Base-by-base conservation (phyloP, 345 rosid genomes). In the Hirschfeldia incana region DNA sequence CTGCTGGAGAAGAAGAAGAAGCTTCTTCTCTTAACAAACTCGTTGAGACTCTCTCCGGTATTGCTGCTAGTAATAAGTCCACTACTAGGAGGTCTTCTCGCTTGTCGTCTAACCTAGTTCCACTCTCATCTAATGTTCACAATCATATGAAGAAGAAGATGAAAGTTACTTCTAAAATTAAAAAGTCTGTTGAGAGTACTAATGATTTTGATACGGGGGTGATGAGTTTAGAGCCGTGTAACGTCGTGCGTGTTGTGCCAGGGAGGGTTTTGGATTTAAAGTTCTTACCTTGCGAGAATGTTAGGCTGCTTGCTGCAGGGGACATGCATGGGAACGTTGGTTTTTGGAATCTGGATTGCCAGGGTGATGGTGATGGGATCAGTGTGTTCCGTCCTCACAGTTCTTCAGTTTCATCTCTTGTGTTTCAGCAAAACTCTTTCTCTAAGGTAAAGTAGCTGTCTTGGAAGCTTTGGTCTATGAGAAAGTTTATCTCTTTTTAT, bases 291-390 rank as follows among this genome's bases (percentile, higher is more conserved):
- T 70, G 85, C 42, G 75, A 66, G 44, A 76, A 83, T 83, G 64
- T 84, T 80, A 92, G 84, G 65, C 86, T 94, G 89, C 55, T 92
- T 84, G 88, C 83, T 15, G 95, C 86, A 0, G 98, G 98, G 42
- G 89, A 84, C 72, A 86, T 86, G 76, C 51, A 33, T 53, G 98
- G 98, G 29, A 73, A 92, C 72, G 75, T 92, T 44, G 86, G 87
- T 17, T 92, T 90, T 76, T 92, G 98, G 98, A 89, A 92, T 83
- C 46, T 87, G 84, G 85, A 87, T 76, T 60, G 78, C 42, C 27
- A 74, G 30, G 32, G 32, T 15, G 82, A 76, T 6, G 90, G 81
- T 53, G 69, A 84, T 70, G 96, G 92, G 53, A 84, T 88, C 28
- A 86, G 76, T 82, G 49, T 91, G 74, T 94, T 87, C 69, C 80